Base-by-base conservation (phyloP, 805 yeast genomes). In the Kuraishia hungarica region DNA sequence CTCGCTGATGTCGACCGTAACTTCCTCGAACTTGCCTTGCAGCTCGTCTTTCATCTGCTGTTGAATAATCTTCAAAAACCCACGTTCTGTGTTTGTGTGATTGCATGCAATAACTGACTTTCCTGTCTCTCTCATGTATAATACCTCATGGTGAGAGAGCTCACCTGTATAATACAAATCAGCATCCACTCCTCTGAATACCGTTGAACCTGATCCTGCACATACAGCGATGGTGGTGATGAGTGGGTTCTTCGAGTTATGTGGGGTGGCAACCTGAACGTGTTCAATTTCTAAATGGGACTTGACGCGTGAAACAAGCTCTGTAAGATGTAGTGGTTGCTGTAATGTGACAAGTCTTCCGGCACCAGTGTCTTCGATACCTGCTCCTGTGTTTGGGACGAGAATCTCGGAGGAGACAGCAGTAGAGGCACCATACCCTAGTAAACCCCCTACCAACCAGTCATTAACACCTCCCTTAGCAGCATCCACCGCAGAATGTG, bases 401-500 rank as follows among this genome's bases (percentile, higher is more conserved):
- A 86, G 75, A 23, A 83, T 72, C 52, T 28, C 23, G 1, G 50
- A 19, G 57, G 58, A 29, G 17, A 26, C 51, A 26, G 29, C 53
- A 20, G 48, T 21, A 17, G 47, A 35, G 19, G 20, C 50, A 3
- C 24, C 54, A 1, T 59, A 58, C 1, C 67, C 65, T 0, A 68
- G 64, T 2, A 80, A 64, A 5, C 89, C 88, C 46, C 80, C 82
- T 0, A 81, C 87, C 48, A 94, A 75, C 87, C 96, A 94, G 67
- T 91, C 98, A 61, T 94, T 94, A 58, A 94, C 97, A 22, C 99
- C 99, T n/a, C 86, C 87, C 13, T 70, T 69, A 10, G 94, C 94
- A 23, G 97, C 93, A 70, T 94, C 99, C 2, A 94, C 87, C 0
- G 98, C 91, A 0, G 99, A 93, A 66, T 94, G 99, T 24, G 99